Evolutionary conservation across 2,329 filamentous ascomycete genomes (phyloP).

Genomic region (Aspergillus chevalieri): DNA sequence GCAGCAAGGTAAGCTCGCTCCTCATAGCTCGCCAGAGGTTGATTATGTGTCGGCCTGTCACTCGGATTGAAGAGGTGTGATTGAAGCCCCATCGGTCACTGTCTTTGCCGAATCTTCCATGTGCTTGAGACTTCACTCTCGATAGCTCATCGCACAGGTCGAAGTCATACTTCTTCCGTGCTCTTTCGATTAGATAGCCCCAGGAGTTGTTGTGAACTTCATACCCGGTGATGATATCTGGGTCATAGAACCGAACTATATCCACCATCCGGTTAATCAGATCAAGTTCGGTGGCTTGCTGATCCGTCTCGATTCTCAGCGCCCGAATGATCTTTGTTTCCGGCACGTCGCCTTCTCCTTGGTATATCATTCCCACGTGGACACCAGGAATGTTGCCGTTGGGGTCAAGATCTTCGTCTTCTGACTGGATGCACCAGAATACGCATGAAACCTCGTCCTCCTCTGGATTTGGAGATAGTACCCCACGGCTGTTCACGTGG

Average conservation of each 20-base stretch:
- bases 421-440: conserved; percentile 83
- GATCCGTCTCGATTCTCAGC: conserved; percentile 58
- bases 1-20: conserved; percentile 80
- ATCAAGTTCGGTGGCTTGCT: conserved; percentile 75
- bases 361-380: conserved; percentile 65
- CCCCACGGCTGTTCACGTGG: conserved; percentile 79
- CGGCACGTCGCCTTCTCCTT: conserved; percentile 58
- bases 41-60: conserved; percentile 94
- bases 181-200: conserved; percentile 92
- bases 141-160: conserved; percentile 89
- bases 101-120: conserved; percentile 79
- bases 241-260: conserved; percentile 76
- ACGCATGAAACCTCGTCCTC: conserved; percentile 82
- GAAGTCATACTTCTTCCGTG: conserved; percentile 77
- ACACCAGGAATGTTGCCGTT: conserved; percentile 46
- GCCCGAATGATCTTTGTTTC: conserved; percentile 58
- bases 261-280: conserved; percentile 79
- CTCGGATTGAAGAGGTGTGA: conserved; percentile 80
- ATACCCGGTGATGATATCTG: conserved; percentile 89
- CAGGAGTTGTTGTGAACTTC: conserved; percentile 91
- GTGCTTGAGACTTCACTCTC: conserved; percentile 74
- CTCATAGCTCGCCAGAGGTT: conserved; percentile 97
- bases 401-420: conserved; percentile 54
- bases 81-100: conserved; percentile 90
- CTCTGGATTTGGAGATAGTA: conserved; percentile 78